Evolutionary conservation across 179 eudicot genomes (phyloP).

Genomic region (Gypsophila paniculata): DNA sequence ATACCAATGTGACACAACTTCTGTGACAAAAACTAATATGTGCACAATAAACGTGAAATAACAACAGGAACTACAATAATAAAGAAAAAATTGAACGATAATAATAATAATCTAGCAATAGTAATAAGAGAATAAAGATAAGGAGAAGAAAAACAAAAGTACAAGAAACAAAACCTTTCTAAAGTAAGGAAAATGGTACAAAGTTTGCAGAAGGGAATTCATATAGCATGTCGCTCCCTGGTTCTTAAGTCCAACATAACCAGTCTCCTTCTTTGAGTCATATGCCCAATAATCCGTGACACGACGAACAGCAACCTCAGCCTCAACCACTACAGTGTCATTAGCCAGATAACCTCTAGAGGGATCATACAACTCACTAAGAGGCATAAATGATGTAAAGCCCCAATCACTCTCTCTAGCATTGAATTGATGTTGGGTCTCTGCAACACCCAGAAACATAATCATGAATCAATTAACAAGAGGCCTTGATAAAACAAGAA

Average conservation of each 20-base stretch:
- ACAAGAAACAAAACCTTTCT: conserved; percentile 48
- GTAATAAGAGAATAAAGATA: not conserved
- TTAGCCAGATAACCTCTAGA: conserved; percentile 60
- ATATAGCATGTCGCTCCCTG: conserved; percentile 94
- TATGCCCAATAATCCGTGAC: conserved; percentile 55
- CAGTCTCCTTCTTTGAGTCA: conserved; percentile 88
- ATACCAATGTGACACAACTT: not conserved
- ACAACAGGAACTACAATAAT: not conserved
- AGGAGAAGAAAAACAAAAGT: not conserved
- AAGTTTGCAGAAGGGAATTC: conserved; percentile 76
- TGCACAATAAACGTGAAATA: conserved; percentile 13
- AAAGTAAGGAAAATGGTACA: conserved; percentile 80
- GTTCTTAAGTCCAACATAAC: conserved; percentile 82
- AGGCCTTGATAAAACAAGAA: not conserved
- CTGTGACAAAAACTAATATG: not conserved
- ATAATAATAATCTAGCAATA: not conserved
- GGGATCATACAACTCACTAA: conserved; percentile 72
- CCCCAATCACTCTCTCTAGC: conserved; percentile 88
- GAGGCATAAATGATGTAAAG: conserved; percentile 77
- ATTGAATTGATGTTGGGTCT: conserved; percentile 75
- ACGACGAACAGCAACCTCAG: conserved; percentile 75
- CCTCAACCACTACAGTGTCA: conserved; percentile 63
- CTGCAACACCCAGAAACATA: conserved; percentile 33
- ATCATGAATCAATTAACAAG: not conserved
- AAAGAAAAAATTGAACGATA: not conserved